These are phyloP conservation scores for Hypoxylon sp. DNA, from an alignment of 2,329 filamentous ascomycete species.

Conservation along the genomic window DNA sequence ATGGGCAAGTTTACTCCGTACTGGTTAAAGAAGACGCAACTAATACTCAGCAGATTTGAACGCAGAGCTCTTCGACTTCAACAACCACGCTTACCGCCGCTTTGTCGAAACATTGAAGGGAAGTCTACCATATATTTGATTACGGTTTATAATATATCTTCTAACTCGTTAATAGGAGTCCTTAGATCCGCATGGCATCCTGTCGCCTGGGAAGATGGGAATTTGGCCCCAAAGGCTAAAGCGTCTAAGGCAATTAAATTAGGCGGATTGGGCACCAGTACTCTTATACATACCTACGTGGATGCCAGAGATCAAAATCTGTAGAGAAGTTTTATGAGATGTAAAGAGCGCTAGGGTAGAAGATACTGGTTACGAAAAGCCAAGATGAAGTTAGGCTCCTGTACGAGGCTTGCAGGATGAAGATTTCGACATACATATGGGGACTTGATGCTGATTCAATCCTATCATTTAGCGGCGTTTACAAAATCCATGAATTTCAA, in stretches of 20 bases:
- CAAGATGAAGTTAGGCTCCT: too few relatives aligned
- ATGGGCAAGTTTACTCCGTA: conserved; percentile 55
- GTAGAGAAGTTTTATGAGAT: too few relatives aligned
- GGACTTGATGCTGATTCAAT: too few relatives aligned
- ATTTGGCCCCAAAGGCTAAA: conserved; percentile 56
- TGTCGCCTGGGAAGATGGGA: conserved; percentile 59
- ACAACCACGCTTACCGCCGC: conserved; percentile 57
- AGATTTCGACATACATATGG: too few relatives aligned
- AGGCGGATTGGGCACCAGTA: background rate
- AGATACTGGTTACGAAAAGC: too few relatives aligned
- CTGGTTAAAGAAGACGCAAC: background rate
- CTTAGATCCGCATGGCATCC: conserved; percentile 57
- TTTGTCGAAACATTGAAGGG: conserved; percentile 60
- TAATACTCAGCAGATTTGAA: conserved; percentile 53
- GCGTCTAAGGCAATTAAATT: conserved; percentile 4
- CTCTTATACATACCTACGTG: background rate
- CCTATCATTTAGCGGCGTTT: too few relatives aligned
- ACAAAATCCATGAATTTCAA: too few relatives aligned
- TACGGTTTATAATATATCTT: conserved; percentile 1
- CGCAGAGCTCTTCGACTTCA: conserved; percentile 59
- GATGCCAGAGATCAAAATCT: too few relatives aligned
- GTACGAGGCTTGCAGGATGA: too few relatives aligned
- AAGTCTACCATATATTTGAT: conserved; percentile 18
- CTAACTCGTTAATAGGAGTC: conserved; percentile 50
- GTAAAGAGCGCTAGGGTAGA: too few relatives aligned